Percentiles rank a stretch among this genome's conserved stretches.
phyloP scores from a whole-genome alignment of 805 yeast genomes.

The Zygosaccharomyces kombuchaensis region DNA sequence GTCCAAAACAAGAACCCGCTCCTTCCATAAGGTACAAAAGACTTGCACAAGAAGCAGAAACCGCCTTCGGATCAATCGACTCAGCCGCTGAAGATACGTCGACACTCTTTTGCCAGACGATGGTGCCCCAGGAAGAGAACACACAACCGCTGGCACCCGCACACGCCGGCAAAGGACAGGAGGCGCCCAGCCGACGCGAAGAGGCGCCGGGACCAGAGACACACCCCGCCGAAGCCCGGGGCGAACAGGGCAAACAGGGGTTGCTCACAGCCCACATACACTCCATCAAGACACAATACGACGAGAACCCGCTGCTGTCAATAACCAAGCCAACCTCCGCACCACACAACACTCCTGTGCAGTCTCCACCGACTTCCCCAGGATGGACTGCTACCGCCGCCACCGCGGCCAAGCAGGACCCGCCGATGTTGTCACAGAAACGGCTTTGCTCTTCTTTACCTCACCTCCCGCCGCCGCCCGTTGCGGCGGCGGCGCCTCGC shows the following conservation, averaged over 20 bases:
- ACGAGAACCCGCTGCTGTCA: constrained; percentile 18
- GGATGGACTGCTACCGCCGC: too few species aligned
- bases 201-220: constrained; percentile 3
- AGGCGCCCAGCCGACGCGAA: constrained; percentile 8
- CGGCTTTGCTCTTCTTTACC: constrained; percentile 1
- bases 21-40: neutral
- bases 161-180: constrained; percentile 3
- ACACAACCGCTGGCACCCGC: constrained; percentile 2
- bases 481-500: constrained; percentile 4
- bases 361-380: constrained; percentile 19
- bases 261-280: constrained; percentile 13
- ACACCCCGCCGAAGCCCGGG: neutral
- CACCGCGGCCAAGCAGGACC: neutral
- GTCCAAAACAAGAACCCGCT: constrained; percentile 5
- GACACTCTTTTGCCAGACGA: neutral
- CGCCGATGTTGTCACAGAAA: neutral
- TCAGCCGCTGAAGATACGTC: neutral
- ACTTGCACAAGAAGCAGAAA: neutral
- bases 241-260: constrained; percentile 2
- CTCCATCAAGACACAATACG: constrained; percentile 17
- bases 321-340: constrained; percentile 22
- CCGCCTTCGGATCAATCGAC: neutral
- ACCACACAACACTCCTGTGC: constrained; percentile 31
- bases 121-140: constrained; percentile 3
- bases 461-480: constrained; percentile 10